Evolutionary conservation across 306 rosid genomes (phyloP), one percentile per base, ranked within the genome.

Genomic region (Vigna angularis): DNA sequence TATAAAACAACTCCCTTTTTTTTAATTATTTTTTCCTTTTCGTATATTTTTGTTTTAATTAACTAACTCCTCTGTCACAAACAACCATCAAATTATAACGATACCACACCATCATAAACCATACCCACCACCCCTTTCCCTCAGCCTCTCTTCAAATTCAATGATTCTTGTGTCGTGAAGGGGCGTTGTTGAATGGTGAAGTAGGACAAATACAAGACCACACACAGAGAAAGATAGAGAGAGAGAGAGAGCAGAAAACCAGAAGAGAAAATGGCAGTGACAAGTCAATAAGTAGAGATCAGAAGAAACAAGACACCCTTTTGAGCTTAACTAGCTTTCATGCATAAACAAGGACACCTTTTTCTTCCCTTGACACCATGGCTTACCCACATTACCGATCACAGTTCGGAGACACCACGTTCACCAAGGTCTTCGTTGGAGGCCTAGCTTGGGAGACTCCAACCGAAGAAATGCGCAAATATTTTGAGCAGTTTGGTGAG

Each of bases 391-490:
- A 91, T 88, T 91, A 89, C 65, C 98, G 99, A 76, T 91, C 98
- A 38, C 97, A 85, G 65, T 96, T 93, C 47, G 99, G 99, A 26
- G 99, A 96, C 80, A 95, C 98, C 0, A 91, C 99, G 3, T 88
- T 86, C 82, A 96, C 99, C 30, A 96, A 96, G 44, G 87, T 96
- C 26, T 96, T 96, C 66, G 99, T 96, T 1, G 99, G 99, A 61
- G 99, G 99, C n/a, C 81, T 96, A n/a, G 99, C 99, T 20, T 96
- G 99, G 99, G 99, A 96, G 80, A 96, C 99, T 11, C 97, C 97
- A 55, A 90, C 98, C 1, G 93, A 96, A 16, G 94, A 93, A 90
- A 83, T 96, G 94, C 80, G 90, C 7, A 82, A 53, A 22, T 93
- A 93, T 66, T 96, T 96, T 75, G 91, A 93, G 71, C 96, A 93